Conservation (phyloP, 306 rosid genomes). For the Pyrus bretschneideri region DNA sequence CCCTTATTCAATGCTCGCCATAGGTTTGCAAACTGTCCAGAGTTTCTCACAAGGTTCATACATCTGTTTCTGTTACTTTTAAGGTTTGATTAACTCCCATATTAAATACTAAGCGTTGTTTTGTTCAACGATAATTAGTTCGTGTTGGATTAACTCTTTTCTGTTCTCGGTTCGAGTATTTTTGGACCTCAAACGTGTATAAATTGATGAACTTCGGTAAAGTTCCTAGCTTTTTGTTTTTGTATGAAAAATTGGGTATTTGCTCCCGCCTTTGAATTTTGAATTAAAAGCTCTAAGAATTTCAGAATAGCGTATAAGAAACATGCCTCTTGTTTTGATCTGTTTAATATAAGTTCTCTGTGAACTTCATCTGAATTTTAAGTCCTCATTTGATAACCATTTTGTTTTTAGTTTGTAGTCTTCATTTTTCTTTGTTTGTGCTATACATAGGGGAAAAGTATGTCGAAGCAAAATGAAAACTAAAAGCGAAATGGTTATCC, state of each 20-base stretch:
- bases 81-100: neutral
- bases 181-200: neutral
- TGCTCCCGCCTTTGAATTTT: neutral
- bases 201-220: neutral
- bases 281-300: neutral
- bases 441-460: neutral
- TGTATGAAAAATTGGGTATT: neutral
- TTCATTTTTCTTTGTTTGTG: neutral
- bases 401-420: neutral
- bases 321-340: neutral
- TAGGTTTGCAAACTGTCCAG: neutral
- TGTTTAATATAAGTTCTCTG: neutral
- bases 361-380: neutral
- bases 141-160: neutral
- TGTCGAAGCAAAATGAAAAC: neutral
- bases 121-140: neutral
- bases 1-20: neutral
- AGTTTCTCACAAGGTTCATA: constrained; percentile 8
- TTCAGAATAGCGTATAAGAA: neutral
- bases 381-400: neutral
- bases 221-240: neutral
- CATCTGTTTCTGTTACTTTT: neutral
- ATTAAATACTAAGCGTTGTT: neutral
- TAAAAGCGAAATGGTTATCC: neutral
- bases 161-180: neutral